phyloP scores from a whole-genome alignment of 2,329 filamentous ascomycete genomes.

The Fusarium sp. region DNA sequence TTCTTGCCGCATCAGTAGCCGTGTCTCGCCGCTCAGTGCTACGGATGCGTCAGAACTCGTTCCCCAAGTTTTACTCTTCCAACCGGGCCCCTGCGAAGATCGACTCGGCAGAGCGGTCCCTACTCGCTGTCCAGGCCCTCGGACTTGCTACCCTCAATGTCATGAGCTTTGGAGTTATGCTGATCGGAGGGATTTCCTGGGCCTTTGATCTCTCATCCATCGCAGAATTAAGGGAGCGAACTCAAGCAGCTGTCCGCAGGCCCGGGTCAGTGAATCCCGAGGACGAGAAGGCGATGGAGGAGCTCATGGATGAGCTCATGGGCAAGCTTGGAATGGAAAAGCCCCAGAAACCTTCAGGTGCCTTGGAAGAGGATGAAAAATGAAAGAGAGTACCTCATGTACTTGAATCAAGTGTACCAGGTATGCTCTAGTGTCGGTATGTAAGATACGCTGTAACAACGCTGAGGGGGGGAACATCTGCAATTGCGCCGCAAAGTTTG shows the following conservation, averaged over 20 bases:
- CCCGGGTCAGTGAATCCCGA: conserved; percentile 51
- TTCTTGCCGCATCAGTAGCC: conserved; percentile 76
- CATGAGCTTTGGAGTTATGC: conserved; percentile 77
- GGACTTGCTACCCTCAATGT: conserved; percentile 90
- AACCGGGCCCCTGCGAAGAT: conserved; percentile 55
- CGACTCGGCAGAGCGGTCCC: conserved; percentile 49
- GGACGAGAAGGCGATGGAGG: conserved; percentile 70
- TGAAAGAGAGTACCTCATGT: not conserved
- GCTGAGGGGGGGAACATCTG: not conserved
- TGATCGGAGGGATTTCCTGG: conserved; percentile 78
- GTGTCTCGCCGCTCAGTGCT: conserved; percentile 77
- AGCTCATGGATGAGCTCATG: conserved; percentile 70
- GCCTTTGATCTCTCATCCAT: conserved; percentile 79
- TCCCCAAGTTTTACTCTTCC: conserved; percentile 78
- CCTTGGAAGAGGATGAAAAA: conserved; percentile 24
- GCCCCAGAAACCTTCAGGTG: conserved; percentile 25
- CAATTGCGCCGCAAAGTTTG: not conserved
- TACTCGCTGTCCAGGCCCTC: conserved; percentile 85
- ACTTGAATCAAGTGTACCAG: not conserved
- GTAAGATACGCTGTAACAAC: conserved; percentile 34
- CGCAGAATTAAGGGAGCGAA: conserved; percentile 69
- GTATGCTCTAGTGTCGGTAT: not conserved
- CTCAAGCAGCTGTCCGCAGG: conserved; percentile 57
- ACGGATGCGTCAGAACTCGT: conserved; percentile 68
- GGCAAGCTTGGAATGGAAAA: conserved; percentile 58